phyloP scores from a whole-genome alignment of 495 filamentous ascomycete genomes.

The Paragyromitra xinjiangensis region DNA sequence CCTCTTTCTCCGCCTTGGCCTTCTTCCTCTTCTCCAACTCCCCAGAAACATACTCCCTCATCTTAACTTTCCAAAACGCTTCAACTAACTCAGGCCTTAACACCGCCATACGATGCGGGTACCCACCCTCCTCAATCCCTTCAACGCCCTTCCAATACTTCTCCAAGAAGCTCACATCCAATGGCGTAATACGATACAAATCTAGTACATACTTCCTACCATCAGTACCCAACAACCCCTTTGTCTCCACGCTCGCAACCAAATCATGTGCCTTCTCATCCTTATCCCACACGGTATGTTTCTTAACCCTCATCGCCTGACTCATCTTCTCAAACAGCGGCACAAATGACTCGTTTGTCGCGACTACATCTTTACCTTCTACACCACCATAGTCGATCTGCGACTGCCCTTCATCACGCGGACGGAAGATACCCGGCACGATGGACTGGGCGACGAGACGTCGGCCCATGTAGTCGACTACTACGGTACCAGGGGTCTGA shows the following conservation, averaged over 20 bases:
- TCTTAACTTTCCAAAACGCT: slow-evolving; percentile 79
- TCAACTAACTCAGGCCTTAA: slow-evolving; percentile 90
- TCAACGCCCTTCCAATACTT: slow-evolving; percentile 64
- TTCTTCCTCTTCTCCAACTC: slow-evolving; percentile 71
- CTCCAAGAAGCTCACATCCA: slow-evolving; percentile 92
- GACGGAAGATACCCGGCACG: slow-evolving; percentile 98
- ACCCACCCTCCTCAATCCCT: slow-evolving; percentile 65
- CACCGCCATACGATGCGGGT: slow-evolving; percentile 96
- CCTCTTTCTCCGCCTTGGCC: slow-evolving; percentile 56
- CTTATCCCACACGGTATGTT: slow-evolving; percentile 98
- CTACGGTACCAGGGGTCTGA: slow-evolving; percentile 93
- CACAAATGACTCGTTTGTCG: slow-evolving; percentile 83
- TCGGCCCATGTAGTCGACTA: slow-evolving; percentile 96
- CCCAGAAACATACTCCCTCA: slow-evolving; percentile 81
- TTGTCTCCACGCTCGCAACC: slow-evolving; percentile 96
- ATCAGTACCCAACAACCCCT: slow-evolving; percentile 96
- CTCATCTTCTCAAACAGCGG: slow-evolving; percentile 89
- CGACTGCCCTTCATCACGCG: slow-evolving; percentile 94
- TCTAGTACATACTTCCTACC: slow-evolving; percentile 97
- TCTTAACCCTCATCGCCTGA: slow-evolving; percentile 85
- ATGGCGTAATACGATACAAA: slow-evolving; percentile 89
- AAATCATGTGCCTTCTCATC: slow-evolving; percentile 87
- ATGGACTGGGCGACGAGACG: slow-evolving; percentile 98
- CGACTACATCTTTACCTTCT: slow-evolving; percentile 95
- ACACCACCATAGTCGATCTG: slow-evolving; percentile 99